phyloP scores from a whole-genome alignment of 495 filamentous ascomycete genomes.

The Hyaloscypha variabilis region DNA sequence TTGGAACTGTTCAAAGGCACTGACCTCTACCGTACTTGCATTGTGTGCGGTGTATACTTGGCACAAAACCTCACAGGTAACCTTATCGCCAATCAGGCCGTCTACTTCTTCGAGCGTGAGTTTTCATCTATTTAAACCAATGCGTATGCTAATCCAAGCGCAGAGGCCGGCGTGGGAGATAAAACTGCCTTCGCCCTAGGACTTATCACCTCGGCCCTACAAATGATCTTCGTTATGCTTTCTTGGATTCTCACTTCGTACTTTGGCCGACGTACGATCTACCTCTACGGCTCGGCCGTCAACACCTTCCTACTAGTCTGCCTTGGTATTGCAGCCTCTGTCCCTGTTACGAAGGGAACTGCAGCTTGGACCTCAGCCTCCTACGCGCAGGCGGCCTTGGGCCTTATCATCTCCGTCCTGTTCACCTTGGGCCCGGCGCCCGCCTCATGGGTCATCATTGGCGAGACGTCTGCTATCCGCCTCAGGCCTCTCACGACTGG shows the following conservation, averaged over 20 bases:
- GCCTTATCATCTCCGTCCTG: slow-evolving; percentile 57
- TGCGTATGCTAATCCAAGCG: slow-evolving; percentile 42
- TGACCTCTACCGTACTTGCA: slow-evolving; percentile 57
- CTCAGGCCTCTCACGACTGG: slow-evolving; percentile 57
- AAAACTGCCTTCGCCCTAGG: slow-evolving; percentile 49
- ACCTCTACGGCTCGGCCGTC: slow-evolving; percentile 20
- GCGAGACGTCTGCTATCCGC: slow-evolving; percentile 59
- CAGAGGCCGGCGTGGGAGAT: slow-evolving; percentile 53
- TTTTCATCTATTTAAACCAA: slow-evolving; percentile 13
- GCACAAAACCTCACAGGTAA: slow-evolving; percentile 54
- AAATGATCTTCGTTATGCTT: slow-evolving; percentile 41
- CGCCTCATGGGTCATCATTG: slow-evolving; percentile 59
- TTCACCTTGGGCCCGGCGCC: slow-evolving; percentile 56
- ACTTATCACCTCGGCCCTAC: slow-evolving; percentile 33
- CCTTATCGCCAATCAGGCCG: slow-evolving; percentile 57
- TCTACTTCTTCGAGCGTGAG: slow-evolving; percentile 62
- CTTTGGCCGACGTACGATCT: slow-evolving; percentile 29
- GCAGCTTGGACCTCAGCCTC: slow-evolving; percentile 31
- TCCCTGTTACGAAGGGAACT: slow-evolving; percentile 34
- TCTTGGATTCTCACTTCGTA: slow-evolving; percentile 32
- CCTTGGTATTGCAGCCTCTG: slow-evolving; percentile 58
- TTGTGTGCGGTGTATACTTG: slow-evolving; percentile 50
- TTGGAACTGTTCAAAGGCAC: slow-evolving; percentile 55
- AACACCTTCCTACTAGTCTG: slow-evolving; percentile 18
- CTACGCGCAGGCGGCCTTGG: slow-evolving; percentile 54